Evolutionary conservation across 129 eudicot genomes (phyloP).

Genomic region (Escallonia herrerae): DNA sequence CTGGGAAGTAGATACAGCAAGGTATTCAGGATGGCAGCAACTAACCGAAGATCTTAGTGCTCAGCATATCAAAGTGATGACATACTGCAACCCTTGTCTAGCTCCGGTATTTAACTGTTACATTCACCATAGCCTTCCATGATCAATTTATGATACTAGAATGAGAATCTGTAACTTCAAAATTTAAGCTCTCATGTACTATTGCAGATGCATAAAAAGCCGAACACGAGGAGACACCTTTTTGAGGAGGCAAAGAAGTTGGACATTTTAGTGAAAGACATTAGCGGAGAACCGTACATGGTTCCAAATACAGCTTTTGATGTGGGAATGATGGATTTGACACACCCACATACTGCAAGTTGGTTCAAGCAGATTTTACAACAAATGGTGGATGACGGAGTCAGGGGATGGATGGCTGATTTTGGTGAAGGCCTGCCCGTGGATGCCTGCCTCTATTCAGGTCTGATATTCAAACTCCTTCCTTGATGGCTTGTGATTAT

Average conservation of each 20-base stretch:
- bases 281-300: constrained; percentile 76
- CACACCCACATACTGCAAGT: constrained; percentile 66
- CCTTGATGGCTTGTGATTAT: neutral
- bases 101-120: constrained; percentile 57
- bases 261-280: constrained; percentile 84
- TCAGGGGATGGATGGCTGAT: constrained; percentile 99
- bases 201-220: constrained; percentile 58
- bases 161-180: neutral
- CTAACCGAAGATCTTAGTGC: constrained; percentile 57
- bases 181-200: constrained; percentile 15
- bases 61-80: constrained; percentile 74
- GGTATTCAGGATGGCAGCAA: constrained; percentile 78
- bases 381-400: constrained; percentile 97
- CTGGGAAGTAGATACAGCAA: constrained; percentile 85
- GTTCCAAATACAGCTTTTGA: constrained; percentile 98
- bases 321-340: constrained; percentile 98
- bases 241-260: constrained; percentile 89
- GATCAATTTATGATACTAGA: too few relatives aligned
- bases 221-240: constrained; percentile 54
- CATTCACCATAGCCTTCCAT: neutral
- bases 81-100: constrained; percentile 97
- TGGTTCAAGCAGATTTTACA: constrained; percentile 86
- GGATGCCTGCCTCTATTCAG: constrained; percentile 90
- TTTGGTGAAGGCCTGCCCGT: constrained; percentile 99
- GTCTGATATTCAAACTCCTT: constrained; percentile 24